These are phyloP conservation scores for Rubus parviflorus DNA, from an alignment of 306 rosid species.

Conservation along the genomic window DNA sequence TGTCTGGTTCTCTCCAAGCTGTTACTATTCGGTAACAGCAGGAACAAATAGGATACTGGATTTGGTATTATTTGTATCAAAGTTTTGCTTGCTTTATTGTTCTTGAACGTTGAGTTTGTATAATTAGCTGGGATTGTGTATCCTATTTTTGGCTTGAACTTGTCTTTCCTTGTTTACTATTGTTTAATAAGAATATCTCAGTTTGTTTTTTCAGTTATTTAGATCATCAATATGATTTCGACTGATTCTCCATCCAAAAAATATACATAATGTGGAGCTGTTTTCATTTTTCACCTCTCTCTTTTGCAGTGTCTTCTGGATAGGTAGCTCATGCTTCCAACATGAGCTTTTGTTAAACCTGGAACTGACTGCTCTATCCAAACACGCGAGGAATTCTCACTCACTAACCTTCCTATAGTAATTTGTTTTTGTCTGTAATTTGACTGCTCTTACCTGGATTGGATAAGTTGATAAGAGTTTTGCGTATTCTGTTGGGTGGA, in stretches of 20 bases:
- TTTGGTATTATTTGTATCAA: conserved; percentile 30
- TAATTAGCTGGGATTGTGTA: conserved; percentile 11
- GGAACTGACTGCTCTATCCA: background rate
- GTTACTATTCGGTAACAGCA: conserved; percentile 54
- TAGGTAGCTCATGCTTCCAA: background rate
- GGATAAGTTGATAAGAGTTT: background rate
- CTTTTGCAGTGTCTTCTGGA: background rate
- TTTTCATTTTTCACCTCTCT: background rate
- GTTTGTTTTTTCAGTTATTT: background rate
- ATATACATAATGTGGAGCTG: background rate
- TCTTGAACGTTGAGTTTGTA: conserved; percentile 11
- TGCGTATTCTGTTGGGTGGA: background rate
- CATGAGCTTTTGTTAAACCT: background rate
- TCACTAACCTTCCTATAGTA: background rate
- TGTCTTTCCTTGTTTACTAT: background rate
- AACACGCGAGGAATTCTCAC: background rate
- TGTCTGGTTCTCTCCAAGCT: conserved; percentile 24
- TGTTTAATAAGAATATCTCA: background rate
- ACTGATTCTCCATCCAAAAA: background rate
- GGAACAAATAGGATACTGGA: conserved; percentile 20
- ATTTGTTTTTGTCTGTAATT: background rate
- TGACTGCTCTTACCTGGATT: background rate
- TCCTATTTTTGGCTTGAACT: conserved; percentile 2
- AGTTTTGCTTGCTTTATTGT: conserved; percentile 28
- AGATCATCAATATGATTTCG: background rate